Base-by-base conservation (phyloP, 352 stramenopile genomes). In the Pythium oligandrum region DNA sequence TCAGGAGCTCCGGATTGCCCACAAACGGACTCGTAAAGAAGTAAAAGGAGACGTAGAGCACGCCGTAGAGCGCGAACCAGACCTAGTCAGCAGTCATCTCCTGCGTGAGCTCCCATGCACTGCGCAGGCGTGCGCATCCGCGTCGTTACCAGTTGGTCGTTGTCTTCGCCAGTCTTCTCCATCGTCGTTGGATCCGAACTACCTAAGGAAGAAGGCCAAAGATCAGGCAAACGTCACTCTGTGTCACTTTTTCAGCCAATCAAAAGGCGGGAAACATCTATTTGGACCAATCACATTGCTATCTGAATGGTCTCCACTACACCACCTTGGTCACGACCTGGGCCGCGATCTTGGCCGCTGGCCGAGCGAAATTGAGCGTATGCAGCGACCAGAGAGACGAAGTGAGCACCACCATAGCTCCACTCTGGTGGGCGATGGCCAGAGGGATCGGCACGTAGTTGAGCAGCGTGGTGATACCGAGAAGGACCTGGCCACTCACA, bases 381-480 rank as follows among this genome's bases (percentile, higher is more conserved):
- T 98, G 92, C 60, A 95, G 71, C 38, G 81, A 71, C 73, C 88
- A 99, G 34, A 99, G 64, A 40, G 88, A 95, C 50, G 86, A 93
- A 3, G 91, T 93, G 61, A 98, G 77, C 31, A 99, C 74, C 42
- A 91, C 92, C 55, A 99, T 90, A 53, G 95, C 96, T 55, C 96
- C 96, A 45, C 95, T 86, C 67, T 99, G 97, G 78, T 99, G 97
- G 43, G 87, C 86, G 9, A 98, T 84, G 12, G 93, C 97, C 5
- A 99, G 81, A 36, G 78, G 77, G 33, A 99, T 86, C 1, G 97
- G 97, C 52, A 99, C 97, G 71, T 97, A 98, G 60, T 90, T 90
- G 53, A 99, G 71, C 52, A 99, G 73, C 51, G 97, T 99, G 2
- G 88, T 90, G 61, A 99, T 98, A 44, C 97, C 97, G n/a, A 99